phyloP scores from a whole-genome alignment of 225 moss, liverwort and hornwort species.

The Physcomitrellopsis africana region DNA sequence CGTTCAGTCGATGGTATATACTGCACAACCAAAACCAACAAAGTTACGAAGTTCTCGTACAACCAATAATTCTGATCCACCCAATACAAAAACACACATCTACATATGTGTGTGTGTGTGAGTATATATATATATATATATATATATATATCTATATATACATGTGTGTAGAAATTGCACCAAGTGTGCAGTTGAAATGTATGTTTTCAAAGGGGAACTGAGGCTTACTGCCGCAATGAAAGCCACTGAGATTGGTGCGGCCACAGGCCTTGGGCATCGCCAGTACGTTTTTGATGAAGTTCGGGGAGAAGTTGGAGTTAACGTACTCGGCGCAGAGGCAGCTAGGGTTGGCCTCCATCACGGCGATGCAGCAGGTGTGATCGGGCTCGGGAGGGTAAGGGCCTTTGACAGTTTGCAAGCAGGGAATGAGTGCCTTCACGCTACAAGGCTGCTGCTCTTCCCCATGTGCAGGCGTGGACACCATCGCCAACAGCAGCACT shows the following conservation, averaged over 20 bases:
- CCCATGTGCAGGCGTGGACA: not conserved
- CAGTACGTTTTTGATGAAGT: slow-evolving; percentile 24
- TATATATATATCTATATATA: no score
- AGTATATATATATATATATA: no score
- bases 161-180: no score
- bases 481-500: not conserved
- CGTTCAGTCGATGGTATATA: no score
- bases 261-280: slow-evolving; percentile 33
- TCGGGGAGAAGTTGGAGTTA: slow-evolving; percentile 3
- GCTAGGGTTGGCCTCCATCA: slow-evolving; percentile 29
- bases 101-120: no score
- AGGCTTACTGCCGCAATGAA: slow-evolving; percentile 27
- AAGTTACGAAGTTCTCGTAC: no score
- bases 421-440: slow-evolving; percentile 21
- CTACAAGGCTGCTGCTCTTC: slow-evolving; percentile 2
- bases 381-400: slow-evolving; percentile 23
- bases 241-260: slow-evolving; percentile 32
- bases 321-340: slow-evolving; percentile 31
- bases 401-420: slow-evolving; percentile 14
- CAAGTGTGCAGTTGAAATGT: no score
- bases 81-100: no score
- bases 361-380: slow-evolving; percentile 20
- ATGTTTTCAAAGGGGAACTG: not conserved
- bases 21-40: no score
- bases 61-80: no score